Percentiles rank a stretch among this genome's conserved stretches.
phyloP scores from a whole-genome alignment of 116 monocot genomes.

The Phalaenopsis hybrid region DNA sequence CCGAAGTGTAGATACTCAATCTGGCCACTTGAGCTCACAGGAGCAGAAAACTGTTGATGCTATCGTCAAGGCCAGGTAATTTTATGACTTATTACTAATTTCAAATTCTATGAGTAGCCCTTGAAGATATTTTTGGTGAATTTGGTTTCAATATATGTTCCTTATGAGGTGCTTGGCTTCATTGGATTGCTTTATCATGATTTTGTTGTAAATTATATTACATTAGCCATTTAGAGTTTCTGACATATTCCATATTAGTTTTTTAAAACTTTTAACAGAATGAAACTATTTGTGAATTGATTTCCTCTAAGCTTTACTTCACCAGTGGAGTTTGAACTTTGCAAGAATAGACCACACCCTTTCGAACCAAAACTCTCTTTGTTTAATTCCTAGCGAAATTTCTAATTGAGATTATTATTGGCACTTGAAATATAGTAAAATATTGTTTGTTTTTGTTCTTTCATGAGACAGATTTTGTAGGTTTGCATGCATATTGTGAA shows the following conservation, averaged over 20 bases:
- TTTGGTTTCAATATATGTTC: not conserved
- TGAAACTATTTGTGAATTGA: not conserved
- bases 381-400: not conserved
- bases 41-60: conserved; percentile 64
- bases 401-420: not conserved
- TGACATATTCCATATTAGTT: not conserved
- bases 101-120: not conserved
- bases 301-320: not conserved
- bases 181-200: not conserved
- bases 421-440: not conserved
- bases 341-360: not conserved
- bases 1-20: conserved; percentile 42
- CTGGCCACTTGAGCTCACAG: conserved; percentile 46
- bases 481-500: not conserved
- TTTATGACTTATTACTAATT: not conserved
- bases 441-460: not conserved
- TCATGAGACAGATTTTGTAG: not conserved
- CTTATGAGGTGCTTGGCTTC: not conserved
- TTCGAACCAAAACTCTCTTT: too few species aligned
- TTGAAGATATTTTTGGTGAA: not conserved
- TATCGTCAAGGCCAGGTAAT: conserved; percentile 66
- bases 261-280: not conserved
- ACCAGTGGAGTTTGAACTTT: not conserved
- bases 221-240: not conserved
- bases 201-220: not conserved